phyloP scores from a whole-genome alignment of 2,329 filamentous ascomycete species.

The Xylaria polymorpha region DNA sequence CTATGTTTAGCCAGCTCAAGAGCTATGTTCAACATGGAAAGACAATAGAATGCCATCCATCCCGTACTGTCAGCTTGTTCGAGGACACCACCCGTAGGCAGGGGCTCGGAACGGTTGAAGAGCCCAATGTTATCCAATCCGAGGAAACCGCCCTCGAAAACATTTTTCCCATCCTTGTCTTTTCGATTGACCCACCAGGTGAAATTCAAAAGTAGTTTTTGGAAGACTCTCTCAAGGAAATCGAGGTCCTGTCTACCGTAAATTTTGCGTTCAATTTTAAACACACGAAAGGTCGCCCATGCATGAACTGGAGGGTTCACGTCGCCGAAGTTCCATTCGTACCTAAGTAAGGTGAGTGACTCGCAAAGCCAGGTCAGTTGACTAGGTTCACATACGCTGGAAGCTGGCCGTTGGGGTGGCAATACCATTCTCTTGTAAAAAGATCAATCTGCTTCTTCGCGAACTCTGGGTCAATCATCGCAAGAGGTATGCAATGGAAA shows the following conservation, averaged over 20 bases:
- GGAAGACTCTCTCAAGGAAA: conserved; percentile 95
- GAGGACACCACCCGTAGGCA: conserved; percentile 91
- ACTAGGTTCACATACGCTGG: conserved; percentile 72
- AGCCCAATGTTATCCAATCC: conserved; percentile 97
- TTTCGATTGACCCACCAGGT: conserved; percentile 99
- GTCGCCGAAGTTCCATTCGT: conserved; percentile 98
- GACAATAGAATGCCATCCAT: conserved; percentile 98
- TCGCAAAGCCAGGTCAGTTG: background rate
- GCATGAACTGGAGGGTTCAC: conserved; percentile 97
- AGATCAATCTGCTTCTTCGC: conserved; percentile 98
- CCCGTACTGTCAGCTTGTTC: conserved; percentile 98
- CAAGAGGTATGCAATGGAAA: conserved; percentile 94
- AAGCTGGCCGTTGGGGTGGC: conserved; percentile 95
- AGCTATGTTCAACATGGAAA: conserved; percentile 97
- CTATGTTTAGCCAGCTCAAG: conserved; percentile 95
- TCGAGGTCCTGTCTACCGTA: conserved; percentile 95
- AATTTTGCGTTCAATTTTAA: conserved; percentile 98
- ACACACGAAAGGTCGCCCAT: conserved; percentile 93
- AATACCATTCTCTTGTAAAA: conserved; percentile 98
- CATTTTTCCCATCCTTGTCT: conserved; percentile 92
- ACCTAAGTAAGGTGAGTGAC: conserved; percentile 53
- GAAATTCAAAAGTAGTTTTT: conserved; percentile 95
- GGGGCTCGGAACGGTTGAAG: conserved; percentile 95
- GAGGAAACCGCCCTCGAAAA: conserved; percentile 96
- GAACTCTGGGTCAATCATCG: conserved; percentile 98